phyloP scores from a whole-genome alignment of 169 alveolate genomes.

The Perkinsus olseni region DNA sequence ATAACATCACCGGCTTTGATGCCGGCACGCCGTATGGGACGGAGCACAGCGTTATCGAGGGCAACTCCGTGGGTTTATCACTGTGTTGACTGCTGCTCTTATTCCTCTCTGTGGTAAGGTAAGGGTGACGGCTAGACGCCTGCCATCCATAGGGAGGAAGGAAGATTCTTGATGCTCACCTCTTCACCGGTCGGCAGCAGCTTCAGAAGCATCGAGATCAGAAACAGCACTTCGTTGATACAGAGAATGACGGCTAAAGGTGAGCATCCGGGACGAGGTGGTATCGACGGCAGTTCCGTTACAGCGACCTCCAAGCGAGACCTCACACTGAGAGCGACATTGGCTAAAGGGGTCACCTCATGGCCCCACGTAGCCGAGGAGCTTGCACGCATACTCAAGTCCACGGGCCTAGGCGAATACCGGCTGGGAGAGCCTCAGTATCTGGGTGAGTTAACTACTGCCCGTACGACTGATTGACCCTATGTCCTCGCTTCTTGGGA shows the following conservation, averaged over 20 bases:
- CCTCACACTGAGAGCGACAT: neutral
- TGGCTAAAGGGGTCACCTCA: neutral
- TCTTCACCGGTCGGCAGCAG: neutral
- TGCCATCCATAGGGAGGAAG: too few species aligned
- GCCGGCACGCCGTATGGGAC: slow-evolving; percentile 24
- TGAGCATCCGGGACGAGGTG: neutral
- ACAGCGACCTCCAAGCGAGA: neutral
- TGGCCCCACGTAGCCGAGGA: neutral
- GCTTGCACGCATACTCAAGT: neutral
- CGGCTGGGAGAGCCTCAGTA: neutral
- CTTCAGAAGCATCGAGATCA: neutral
- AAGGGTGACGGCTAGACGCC: neutral
- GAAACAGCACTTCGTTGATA: neutral
- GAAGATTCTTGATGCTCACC: too few species aligned
- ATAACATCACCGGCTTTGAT: neutral
- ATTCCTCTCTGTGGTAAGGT: neutral
- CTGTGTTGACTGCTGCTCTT: neutral
- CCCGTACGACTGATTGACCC: neutral
- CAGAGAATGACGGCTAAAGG: neutral
- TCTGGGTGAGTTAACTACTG: neutral
- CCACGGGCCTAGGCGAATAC: neutral
- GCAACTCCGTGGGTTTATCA: slow-evolving; percentile 10
- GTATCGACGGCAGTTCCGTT: neutral
- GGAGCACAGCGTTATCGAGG: slow-evolving; percentile 17
- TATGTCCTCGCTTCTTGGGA: too few species aligned